These are phyloP conservation scores for Pontederia paniculata DNA, from an alignment of 176 grass and related monocot genomes.

Conservation along the genomic window DNA sequence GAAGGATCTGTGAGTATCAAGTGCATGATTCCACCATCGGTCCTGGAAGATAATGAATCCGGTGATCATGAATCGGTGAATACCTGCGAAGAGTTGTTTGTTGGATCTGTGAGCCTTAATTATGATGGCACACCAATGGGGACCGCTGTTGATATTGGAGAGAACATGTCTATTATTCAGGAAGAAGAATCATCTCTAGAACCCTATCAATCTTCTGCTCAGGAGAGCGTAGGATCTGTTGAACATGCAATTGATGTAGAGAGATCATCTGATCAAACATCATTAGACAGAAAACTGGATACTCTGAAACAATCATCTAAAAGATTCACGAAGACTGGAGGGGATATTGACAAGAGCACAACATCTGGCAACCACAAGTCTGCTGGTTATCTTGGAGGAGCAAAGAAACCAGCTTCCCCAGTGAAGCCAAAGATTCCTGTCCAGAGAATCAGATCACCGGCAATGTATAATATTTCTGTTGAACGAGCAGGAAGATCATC, in stretches of 20 bases:
- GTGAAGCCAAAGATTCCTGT: too few species aligned
- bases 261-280: neutral
- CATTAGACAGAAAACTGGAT: neutral
- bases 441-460: too few species aligned
- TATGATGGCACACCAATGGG: neutral
- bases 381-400: too few species aligned
- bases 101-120: neutral
- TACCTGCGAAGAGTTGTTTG: neutral
- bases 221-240: neutral
- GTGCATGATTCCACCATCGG: conserved; percentile 29
- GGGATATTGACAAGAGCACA: too few species aligned
- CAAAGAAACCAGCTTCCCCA: too few species aligned
- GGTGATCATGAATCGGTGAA: conserved; percentile 14
- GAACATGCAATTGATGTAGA: conserved; percentile 1
- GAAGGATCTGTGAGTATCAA: conserved; percentile 50
- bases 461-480: neutral
- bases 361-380: too few species aligned
- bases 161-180: neutral
- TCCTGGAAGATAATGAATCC: conserved; percentile 25
- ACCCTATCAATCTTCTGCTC: neutral
- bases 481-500: conserved; percentile 1
- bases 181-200: conserved; percentile 3
- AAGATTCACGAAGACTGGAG: too few species aligned
- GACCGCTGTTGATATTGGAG: neutral
- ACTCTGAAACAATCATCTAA: too few species aligned